Base-by-base conservation (phyloP, 805 yeast genomes). In the Lipomyces lipofer region DNA sequence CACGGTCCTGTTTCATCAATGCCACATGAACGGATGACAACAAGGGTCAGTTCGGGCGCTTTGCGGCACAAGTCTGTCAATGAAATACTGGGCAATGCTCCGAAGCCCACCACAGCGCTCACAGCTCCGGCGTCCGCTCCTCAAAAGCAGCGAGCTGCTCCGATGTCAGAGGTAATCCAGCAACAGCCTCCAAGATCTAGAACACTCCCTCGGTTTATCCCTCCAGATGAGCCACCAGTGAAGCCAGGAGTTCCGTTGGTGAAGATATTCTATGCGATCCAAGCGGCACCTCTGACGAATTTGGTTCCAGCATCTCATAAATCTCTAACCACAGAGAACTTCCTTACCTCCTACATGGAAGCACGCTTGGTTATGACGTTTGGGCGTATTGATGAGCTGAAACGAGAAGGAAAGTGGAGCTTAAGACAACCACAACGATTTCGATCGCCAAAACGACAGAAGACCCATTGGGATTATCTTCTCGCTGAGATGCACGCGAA, bases 341-440 rank as follows among this genome's bases (percentile, higher is more conserved):
- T 82, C 71, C 95, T 89, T 66, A 80, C 86, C 64, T 88, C 96
- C 0, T 73, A 91, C 30, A 79, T 88, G 12, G 99, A 94, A 67
- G 96, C 97, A 2, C 86, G 91, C 67, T 83, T 92, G 2, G 88
- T 95, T 0, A 97, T 90, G 9, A 82, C 89, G 17, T 86, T 89
- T 64, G 86, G 95, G 1, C 54, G 98, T 57, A 91, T 94, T 44
- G 98, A 92, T 66, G 98, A 92, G 68, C 75, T 94, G 59, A 88
- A 89, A 68, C 76, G 95, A 44, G 85, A 85, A 54, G 86, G 88
- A 1, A 83, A 87, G 64, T 94, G 99, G 98, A 85, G 96, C 21
- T 73, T 94, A 49, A 77, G 95, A 49, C 99, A 94, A 68, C 96
- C 95, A 0, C 75, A 78, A 49, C 78, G 80, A 59, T 85, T 77